phyloP scores from a whole-genome alignment of 2,329 filamentous ascomycete genomes.

The Claviceps sp. region DNA sequence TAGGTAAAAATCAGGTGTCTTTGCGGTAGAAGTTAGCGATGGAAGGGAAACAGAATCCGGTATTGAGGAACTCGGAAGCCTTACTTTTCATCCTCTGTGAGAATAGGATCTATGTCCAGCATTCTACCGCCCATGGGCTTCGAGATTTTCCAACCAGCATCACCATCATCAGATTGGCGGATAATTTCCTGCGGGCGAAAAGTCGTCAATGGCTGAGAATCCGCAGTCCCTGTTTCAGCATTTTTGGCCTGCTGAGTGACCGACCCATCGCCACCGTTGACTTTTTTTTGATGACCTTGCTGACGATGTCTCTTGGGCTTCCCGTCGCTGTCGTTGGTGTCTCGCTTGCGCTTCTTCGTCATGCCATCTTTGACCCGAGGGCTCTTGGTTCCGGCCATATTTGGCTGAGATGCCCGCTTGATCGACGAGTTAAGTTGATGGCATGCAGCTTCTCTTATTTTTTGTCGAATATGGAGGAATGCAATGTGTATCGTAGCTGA shows the following conservation, averaged over 20 bases:
- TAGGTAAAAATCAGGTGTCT: constrained; percentile 67
- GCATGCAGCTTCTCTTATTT: background rate
- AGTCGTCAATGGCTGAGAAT: constrained; percentile 3
- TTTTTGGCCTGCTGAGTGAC: constrained; percentile 1
- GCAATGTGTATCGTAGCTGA: constrained; percentile 4
- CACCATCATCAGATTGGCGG: constrained; percentile 17
- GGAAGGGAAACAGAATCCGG: background rate
- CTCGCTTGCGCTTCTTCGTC: constrained; percentile 35
- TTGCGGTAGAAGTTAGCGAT: background rate
- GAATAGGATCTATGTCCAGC: constrained; percentile 49
- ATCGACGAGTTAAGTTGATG: background rate
- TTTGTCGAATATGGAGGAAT: background rate
- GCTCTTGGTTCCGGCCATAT: constrained; percentile 22
- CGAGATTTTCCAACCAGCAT: constrained; percentile 44
- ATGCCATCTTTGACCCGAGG: constrained; percentile 21
- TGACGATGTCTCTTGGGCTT: constrained; percentile 28
- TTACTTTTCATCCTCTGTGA: constrained; percentile 48
- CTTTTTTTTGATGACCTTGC: constrained; percentile 17
- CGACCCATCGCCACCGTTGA: constrained; percentile 10
- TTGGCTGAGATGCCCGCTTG: constrained; percentile 6
- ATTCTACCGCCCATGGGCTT: constrained; percentile 53
- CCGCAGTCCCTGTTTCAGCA: constrained; percentile 1
- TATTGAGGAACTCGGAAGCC: constrained; percentile 10
- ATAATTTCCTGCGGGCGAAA: constrained; percentile 13
- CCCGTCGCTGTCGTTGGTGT: constrained; percentile 26